Evolutionary conservation across 1,284 basidiomycete genomes (phyloP), one percentile per base, ranked within the genome.

Genomic region (Heterobasidion annosum): DNA sequence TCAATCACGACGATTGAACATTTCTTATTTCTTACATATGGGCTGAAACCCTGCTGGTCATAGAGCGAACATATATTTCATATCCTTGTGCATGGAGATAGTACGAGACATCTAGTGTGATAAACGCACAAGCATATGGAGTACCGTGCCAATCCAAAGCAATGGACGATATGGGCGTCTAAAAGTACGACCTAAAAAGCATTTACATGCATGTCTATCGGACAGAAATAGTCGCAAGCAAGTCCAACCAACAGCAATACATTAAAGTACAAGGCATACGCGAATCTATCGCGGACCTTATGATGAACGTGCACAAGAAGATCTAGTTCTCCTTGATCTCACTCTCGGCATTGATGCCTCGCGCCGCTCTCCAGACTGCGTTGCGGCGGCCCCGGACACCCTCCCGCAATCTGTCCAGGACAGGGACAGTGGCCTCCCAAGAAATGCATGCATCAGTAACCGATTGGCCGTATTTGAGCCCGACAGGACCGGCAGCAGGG

Each of bases 381-480:
- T 72, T 73, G 62, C 93, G 77, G 48, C 93, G 82, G 19, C 83
- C 85, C 52, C 77, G 81, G 8, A 96, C 90, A 57, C 87, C 94
- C 61, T 85, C 78, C 18, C 93, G 79, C 32, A 98, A 77, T 54
- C 86, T 81, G 52, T 97, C 84, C 54, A 98, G 76, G 0, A 84
- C 76, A 5, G 85, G 83, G 6, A 93, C 73, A 2, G 93, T 98
- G 62, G 83, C 81, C 64, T 93, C 86, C 89, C 93, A 93, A 35
- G 87, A 88, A 55, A 98, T 79, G 68, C 94, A 98, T 1, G 92
- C 93, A 66, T 91, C 91, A 18, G 92, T 94, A 13, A 94, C 88
- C 8, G 87, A 91, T 65, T 92, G 88, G 48, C 95, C 94, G 68
- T 95, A 95, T 65, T 83, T 88, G 57, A 97, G 73, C 3, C 82